A percentile compares a stretch with the other conserved stretches of the same genome.
phyloP scores from a whole-genome alignment of 495 filamentous ascomycete genomes.

The Umbilicaria muhlenbergii region DNA sequence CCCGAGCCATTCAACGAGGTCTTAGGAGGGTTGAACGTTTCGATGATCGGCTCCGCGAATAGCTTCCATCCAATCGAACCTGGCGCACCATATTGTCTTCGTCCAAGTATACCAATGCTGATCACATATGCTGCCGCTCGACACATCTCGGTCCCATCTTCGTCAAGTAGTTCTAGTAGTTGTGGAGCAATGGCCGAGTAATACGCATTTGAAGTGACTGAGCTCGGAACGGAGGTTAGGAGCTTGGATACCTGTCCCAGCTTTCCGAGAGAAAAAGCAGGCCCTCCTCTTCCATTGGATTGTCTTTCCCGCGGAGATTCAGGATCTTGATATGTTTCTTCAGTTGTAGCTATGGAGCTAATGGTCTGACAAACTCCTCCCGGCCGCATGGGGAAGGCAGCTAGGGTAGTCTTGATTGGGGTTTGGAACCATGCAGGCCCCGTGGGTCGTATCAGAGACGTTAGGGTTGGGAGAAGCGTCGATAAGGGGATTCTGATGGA shows the following conservation, averaged over 20 bases:
- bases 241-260: constrained; percentile 49
- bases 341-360: constrained; percentile 39
- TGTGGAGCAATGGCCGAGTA: constrained; percentile 51
- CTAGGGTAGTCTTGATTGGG: constrained; percentile 35
- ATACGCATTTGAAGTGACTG: constrained; percentile 39
- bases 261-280: constrained; percentile 57
- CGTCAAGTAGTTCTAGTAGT: constrained; percentile 50
- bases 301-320: constrained; percentile 7
- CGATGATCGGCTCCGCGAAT: constrained; percentile 49
- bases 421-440: constrained; percentile 30
- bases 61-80: constrained; percentile 53
- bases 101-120: constrained; percentile 55
- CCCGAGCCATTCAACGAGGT: too few relatives aligned
- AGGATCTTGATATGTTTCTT: background rate
- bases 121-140: constrained; percentile 58
- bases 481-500: constrained; percentile 24
- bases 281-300: constrained; percentile 29
- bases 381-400: constrained; percentile 45
- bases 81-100: constrained; percentile 49
- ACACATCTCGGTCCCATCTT: constrained; percentile 43
- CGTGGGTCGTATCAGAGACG: constrained; percentile 30
- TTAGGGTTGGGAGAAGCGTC: constrained; percentile 28
- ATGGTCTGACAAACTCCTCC: constrained; percentile 53
- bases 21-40: constrained; percentile 36
- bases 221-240: constrained; percentile 44